phyloP scores from a whole-genome alignment of 768 basidiomycete species.

The Agrocybe praecox region DNA sequence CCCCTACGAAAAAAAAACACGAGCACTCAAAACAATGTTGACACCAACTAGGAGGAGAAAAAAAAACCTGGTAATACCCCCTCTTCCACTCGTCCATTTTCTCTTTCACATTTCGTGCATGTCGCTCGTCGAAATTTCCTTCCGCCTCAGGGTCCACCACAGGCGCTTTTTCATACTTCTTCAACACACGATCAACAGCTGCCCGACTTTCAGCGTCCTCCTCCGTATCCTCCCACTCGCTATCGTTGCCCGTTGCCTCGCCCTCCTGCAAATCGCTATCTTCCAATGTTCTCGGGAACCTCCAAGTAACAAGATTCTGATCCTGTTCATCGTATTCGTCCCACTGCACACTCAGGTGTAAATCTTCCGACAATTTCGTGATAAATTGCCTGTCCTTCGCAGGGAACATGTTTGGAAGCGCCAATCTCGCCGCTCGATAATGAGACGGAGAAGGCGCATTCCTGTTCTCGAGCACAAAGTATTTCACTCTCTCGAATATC shows the following conservation, averaged over 20 bases:
- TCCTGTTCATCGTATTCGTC: conserved; percentile 91
- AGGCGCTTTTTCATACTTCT: conserved; percentile 87
- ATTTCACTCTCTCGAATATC: conserved; percentile 79
- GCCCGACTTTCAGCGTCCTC: conserved; percentile 71
- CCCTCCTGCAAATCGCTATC: conserved; percentile 34
- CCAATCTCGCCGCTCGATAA: conserved; percentile 45
- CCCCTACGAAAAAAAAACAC: conserved; percentile 46
- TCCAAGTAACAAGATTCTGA: conserved; percentile 71
- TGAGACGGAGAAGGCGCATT: conserved; percentile 31
- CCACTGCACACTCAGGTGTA: conserved; percentile 85
- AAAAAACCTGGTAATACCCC: conserved; percentile 77
- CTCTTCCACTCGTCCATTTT: conserved; percentile 96
- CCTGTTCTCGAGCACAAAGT: conserved; percentile 62
- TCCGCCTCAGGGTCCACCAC: conserved; percentile 71
- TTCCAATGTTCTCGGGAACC: conserved; percentile 51
- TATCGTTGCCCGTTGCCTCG: conserved; percentile 37
- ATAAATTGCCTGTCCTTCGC: conserved; percentile 84
- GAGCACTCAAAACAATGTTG: not conserved
- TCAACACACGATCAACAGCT: conserved; percentile 82
- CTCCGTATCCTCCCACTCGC: conserved; percentile 58
- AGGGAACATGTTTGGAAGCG: conserved; percentile 78
- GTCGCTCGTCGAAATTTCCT: conserved; percentile 76
- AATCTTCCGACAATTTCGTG: conserved; percentile 68
- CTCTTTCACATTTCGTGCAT: conserved; percentile 71
- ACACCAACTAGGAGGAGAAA: not conserved